Percentiles rank a stretch among this genome's conserved stretches.
These are phyloP conservation scores for Claviceps arundinis DNA, from an alignment of 2,329 filamentous ascomycete species.

Conservation along the genomic window DNA sequence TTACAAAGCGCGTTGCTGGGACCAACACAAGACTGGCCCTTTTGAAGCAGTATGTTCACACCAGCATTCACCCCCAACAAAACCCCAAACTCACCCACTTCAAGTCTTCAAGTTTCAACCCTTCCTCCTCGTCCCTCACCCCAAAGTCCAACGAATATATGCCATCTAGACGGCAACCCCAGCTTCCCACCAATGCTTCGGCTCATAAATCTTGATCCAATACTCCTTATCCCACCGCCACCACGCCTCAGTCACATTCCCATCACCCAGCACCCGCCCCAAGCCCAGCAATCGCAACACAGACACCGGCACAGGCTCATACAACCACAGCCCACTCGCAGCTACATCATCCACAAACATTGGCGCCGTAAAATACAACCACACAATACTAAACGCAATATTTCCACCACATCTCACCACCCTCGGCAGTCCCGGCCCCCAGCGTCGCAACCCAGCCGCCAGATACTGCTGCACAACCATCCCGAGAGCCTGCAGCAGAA, in stretches of 20 bases:
- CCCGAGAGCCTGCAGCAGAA: constrained; percentile 55
- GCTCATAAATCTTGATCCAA: constrained; percentile 42
- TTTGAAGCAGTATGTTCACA: no score
- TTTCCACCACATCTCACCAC: constrained; percentile 42
- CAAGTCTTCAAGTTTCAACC: no score
- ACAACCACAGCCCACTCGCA: constrained; percentile 60
- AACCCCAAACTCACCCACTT: no score
- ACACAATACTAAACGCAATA: constrained; percentile 45
- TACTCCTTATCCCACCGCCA: constrained; percentile 51
- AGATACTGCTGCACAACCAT: constrained; percentile 43
- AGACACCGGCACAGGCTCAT: constrained; percentile 71
- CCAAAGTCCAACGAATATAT: no score
- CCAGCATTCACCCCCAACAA: no score
- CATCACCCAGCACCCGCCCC: constrained; percentile 28
- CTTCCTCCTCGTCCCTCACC: no score
- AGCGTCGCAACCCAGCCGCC: constrained; percentile 18
- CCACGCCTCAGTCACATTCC: constrained; percentile 38
- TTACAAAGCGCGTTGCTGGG: no score
- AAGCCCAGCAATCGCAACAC: constrained; percentile 52
- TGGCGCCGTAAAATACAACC: constrained; percentile 54
- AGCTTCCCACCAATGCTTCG: constrained; percentile 47
- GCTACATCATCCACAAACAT: constrained; percentile 67
- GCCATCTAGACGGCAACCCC: constrained; percentile 18
- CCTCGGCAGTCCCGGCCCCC: constrained; percentile 27
- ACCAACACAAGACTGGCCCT: no score